These are phyloP conservation scores for Colletotrichum eleusines DNA, from an alignment of 2,329 filamentous ascomycete species.

Conservation along the genomic window DNA sequence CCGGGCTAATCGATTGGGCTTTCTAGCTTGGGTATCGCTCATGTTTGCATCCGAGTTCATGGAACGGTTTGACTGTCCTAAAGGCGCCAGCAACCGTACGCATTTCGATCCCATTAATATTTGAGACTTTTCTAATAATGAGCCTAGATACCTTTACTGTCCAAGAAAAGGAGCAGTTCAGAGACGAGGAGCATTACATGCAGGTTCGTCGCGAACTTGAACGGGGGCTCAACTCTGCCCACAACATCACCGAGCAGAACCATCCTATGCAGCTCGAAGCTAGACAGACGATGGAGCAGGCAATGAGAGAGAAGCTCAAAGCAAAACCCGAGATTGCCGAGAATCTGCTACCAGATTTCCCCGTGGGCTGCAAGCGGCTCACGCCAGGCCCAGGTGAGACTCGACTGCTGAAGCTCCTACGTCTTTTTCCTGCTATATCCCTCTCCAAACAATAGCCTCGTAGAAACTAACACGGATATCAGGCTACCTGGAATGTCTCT, in stretches of 20 bases:
- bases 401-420: neutral
- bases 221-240: neutral
- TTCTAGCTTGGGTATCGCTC: neutral
- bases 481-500: constrained; percentile 16
- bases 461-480: neutral
- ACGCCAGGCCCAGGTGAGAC: constrained; percentile 1
- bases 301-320: constrained; percentile 5
- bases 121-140: neutral
- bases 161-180: constrained; percentile 1
- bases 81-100: constrained; percentile 6
- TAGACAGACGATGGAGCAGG: neutral
- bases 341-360: constrained; percentile 9
- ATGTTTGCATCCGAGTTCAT: neutral
- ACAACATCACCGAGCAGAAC: neutral
- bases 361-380: constrained; percentile 11
- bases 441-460: neutral
- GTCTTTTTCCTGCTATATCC: no score
- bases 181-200: neutral
- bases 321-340: constrained; percentile 3
- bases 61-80: neutral
- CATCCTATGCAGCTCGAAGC: neutral
- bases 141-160: neutral
- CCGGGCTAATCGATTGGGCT: neutral
- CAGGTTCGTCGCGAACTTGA: neutral
- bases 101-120: neutral